Base-by-base conservation (phyloP, 192 early-diverging fungal species). In the Coemansia umbellata region DNA sequence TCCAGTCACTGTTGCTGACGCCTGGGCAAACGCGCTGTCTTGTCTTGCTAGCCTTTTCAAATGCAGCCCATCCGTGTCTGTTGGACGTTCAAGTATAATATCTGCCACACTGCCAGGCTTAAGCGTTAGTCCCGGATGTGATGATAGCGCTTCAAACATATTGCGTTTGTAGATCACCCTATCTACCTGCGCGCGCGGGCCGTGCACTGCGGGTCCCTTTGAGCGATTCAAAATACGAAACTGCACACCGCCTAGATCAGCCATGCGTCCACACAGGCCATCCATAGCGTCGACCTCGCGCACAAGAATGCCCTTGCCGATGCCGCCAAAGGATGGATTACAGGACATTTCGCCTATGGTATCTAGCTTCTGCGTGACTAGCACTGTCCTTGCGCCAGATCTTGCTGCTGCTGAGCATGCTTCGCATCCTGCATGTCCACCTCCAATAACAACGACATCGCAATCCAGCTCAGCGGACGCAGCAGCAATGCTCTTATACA, bases 301-400 rank as follows among this genome's bases (percentile, higher is more conserved):
- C 17, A 91, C 87, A 21, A 91, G 66, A 13, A 84, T 76, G n/a
- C 89, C 89, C 53, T 91, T 91, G 4, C 89, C 89, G 6, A 91
- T 81, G 4, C 89, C 89, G 32, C 89, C 89, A 76, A 91, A 89
- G 0, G 89, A 89, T 22, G 89, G 89, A 53, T 91, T 91, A 60
- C 89, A 91, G 13, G 89, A 91, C 87, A 91, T 87, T 60, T 91
- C 89, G 18, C 89, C 89, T 18, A 91, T 89, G 0, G 89, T 89
- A 37, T 87, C 84, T 2, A 78, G 60, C 48, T 80, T 82, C 35
- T 91, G 89, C 15, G 89, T 91, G 5, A 91, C 64, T 1, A 91
- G 62, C 28, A 91, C 56, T 0, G 87, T 86, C 32, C 66, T 78
- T 35, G 89, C 87, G 2, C 89, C 89, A 8, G 82, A 65, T 40